Base-by-base conservation (phyloP, 2,329 filamentous ascomycete genomes). In the Chrysosporium keratinophilum region DNA sequence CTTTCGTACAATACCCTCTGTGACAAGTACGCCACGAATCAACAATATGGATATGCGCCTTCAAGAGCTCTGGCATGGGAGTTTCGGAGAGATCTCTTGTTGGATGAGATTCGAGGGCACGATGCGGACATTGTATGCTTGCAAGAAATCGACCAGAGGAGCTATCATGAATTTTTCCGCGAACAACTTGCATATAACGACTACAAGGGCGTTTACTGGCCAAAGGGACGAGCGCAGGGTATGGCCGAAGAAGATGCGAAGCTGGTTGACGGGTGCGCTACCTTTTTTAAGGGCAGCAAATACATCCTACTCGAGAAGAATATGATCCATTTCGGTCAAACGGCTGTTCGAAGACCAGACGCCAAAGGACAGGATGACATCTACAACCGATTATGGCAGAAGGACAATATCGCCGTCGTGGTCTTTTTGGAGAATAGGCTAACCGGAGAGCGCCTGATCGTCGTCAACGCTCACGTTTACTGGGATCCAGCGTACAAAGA, bases 341-440 rank as follows among this genome's bases (percentile, higher is more conserved):
- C 88, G 54, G 91, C 91, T 60, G 95, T 98, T 70, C 93, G 94
- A 66, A 79, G 93, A 60, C 88, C 90, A 2, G 93, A 97, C 67
- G 95, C 96, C 82, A 97, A 97, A 73, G 88, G 90, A 54, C 88
- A 95, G 64, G 88, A 95, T 66, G 93, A 98, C 64, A 91, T 97
- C 54, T 97, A 95, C 78, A 98, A 98, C 69, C 86, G 93, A 28
- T 86, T 98, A 57, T 97, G 96, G 93, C 90, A 91, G 57, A 88
- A 93, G 72, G 93, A 98, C 76, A 91, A 97, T 67, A 95, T 98
- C 69, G 93, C 87, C 14, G 85, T 95, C 46, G 81, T 95, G 46
- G 83, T 86, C 54, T 95, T 97, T 74, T 81, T 98, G 58, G 93
- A 98, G 70, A 96, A 95, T 64, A 82, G 91, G 37, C 75, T 81